Base-by-base conservation (phyloP, 768 basidiomycete species). In the Xerocomus brunneocitrinus region DNA sequence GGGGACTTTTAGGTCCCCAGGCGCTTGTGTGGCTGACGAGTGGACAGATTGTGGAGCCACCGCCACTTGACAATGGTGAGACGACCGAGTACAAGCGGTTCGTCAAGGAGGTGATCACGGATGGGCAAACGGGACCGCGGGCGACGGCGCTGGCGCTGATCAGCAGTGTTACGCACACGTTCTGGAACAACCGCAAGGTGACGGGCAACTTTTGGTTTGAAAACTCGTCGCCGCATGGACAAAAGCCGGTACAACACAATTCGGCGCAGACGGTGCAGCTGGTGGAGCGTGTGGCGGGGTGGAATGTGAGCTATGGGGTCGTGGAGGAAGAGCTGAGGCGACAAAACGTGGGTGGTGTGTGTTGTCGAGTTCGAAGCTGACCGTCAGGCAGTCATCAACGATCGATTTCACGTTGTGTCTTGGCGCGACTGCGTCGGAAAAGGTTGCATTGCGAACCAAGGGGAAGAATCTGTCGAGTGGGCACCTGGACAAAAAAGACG, bases 361-460 rank as follows among this genome's bases (percentile, higher is more conserved):
- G 34, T 40, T 28, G 59, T 59, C 13, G 66, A 63, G 67, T 41
- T 58, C 50, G 31, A 24, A 54, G 62, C 53, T 69, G 66, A 66
- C 58, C 44, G 64, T 56, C 59, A 47, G 54, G 58, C 55, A 98
- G 94, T 98, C 95, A 7, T 90, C 95, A 0, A 99, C 95, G 12
- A 98, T 98, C 66, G 95, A 99, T 71, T 92, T 99, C 63, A 85
- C 88, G 28, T 74, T 99, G 34, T 98, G 95, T 67, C 76, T 99
- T 45, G 95, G 95, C 25, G 95, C 95, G 36, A 94, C 95, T 27
- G 79, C 81, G 41, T 76, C 82, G 40, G 91, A 95, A 51, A 85
- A 85, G 61, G 77, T 89, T 22, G 94, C 97, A 0, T 69, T 73
- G 38, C 84, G 92, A 39, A 98, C 95, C 45, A 89, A 87, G 69